Base-by-base conservation (phyloP, 2,329 filamentous ascomycete species). In the Xylariales sp. region DNA sequence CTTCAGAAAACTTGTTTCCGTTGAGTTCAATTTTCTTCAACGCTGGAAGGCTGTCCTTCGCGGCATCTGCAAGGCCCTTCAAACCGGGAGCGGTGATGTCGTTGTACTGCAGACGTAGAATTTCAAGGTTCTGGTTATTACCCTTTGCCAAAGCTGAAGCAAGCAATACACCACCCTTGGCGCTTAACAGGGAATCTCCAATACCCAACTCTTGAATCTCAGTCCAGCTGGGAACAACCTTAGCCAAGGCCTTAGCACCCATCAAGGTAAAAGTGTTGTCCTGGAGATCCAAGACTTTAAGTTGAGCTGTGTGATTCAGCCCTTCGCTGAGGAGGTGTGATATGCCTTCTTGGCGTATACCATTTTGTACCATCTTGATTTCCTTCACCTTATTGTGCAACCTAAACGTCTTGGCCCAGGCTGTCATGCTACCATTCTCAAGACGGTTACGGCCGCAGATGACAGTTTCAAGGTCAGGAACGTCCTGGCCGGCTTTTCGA, bases 321-420 rank as follows among this genome's bases (percentile, higher is more conserved):
- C 93, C 93, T 37, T 90, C 73, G 43, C 78, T 81, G 47, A 98
- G 69, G 40, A 98, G 71, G 48, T 84, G 76, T 33, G 82, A 82
- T 55, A 97, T 93, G 43, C 93, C 93, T 62, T 97, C 89, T 58
- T 91, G 88, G 29, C 93, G 79, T 51, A 98, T 98, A 37, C 93
- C 93, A 61, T 98, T 97, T 65, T 97, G 93, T 18, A 95, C 88
- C 93, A 98, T 97, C 73, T 91, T 94, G 51, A 98, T 79, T 42
- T 81, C 81, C 65, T 83, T 85, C 46, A 98, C 77, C 40, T 85
- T 83, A 48, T 76, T 81, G 59, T 97, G 88, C 41, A 91, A 82
- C 53, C 81, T 80, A 62, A 88, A 96, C 1, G 88, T 76, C 60
- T 84, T 85, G 29, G 90, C 89, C 93, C 93, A 98, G 0, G 91